Conservation (phyloP, 192 early-diverging fungal species). For the Podila verticillata region DNA sequence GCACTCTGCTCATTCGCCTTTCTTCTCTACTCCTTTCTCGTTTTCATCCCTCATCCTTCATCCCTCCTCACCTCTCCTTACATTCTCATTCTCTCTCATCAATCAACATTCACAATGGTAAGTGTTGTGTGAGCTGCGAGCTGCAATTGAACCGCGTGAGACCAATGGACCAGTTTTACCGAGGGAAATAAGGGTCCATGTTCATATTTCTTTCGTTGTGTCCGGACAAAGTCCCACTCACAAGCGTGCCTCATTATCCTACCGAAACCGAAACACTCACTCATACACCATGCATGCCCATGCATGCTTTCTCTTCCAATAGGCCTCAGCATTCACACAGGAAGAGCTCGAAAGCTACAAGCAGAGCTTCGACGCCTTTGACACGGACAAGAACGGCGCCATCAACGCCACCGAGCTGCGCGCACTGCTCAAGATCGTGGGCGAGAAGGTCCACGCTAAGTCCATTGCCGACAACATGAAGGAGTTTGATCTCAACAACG, state of each 20-base stretch:
- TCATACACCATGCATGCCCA: not conserved
- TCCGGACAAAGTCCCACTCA: too few species aligned
- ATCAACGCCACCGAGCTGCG: conserved; percentile 32
- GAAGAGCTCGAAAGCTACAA: conserved; percentile 14
- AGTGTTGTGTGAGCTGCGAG: not conserved
- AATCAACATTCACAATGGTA: not conserved
- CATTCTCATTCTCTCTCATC: not conserved
- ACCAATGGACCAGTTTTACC: not conserved
- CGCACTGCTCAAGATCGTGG: conserved; percentile 19
- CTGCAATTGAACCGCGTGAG: too few species aligned
- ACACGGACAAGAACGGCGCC: conserved; percentile 16
- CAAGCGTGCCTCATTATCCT: too few species aligned
- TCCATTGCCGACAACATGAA: conserved; percentile 4
- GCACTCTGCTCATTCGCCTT: not conserved
- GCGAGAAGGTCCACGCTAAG: conserved; percentile 14
- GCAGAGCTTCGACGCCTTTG: conserved; percentile 35
- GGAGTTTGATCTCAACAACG: conserved; percentile 39
- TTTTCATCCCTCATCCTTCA: conserved; percentile 1
- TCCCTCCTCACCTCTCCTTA: not conserved
- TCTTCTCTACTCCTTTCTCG: not conserved
- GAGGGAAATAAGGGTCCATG: too few species aligned
- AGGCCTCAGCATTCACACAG: conserved; percentile 11
- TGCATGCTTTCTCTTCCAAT: not conserved
- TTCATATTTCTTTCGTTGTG: too few species aligned
- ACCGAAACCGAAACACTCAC: not conserved